These are phyloP conservation scores for Pistacia atlantica DNA, from an alignment of 345 rosid species.

Conservation along the genomic window DNA sequence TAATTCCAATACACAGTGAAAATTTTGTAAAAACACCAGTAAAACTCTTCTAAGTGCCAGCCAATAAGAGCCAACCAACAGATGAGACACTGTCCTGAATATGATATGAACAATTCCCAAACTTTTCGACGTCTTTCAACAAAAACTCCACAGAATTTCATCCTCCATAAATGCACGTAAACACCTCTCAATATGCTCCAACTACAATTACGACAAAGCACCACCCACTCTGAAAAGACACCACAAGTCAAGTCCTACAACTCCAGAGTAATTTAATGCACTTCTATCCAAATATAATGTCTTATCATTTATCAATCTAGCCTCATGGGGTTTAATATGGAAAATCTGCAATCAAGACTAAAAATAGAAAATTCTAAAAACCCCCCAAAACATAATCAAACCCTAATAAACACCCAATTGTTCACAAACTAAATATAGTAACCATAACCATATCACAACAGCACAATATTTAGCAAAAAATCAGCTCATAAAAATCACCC, in stretches of 20 bases:
- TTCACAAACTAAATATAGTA: background rate
- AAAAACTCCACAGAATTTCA: background rate
- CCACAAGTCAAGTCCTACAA: background rate
- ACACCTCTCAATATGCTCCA: background rate
- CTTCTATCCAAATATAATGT: background rate
- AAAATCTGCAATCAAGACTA: background rate
- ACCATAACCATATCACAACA: background rate
- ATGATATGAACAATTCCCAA: background rate
- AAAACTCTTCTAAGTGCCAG: background rate
- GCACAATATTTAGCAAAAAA: background rate
- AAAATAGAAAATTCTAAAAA: background rate
- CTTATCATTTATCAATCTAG: background rate
- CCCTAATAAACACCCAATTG: background rate
- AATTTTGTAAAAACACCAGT: background rate
- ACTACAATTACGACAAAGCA: background rate
- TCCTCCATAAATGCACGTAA: background rate
- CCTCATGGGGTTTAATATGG: background rate
- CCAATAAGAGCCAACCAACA: background rate
- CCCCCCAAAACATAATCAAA: background rate
- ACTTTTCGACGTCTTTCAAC: background rate
- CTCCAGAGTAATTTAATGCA: background rate
- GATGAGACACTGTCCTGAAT: background rate
- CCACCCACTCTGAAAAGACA: background rate
- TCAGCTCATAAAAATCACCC: background rate
- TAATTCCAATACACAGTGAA: background rate